These are phyloP conservation scores for Begonia masoniana DNA, from an alignment of 306 rosid genomes.

Conservation along the genomic window DNA sequence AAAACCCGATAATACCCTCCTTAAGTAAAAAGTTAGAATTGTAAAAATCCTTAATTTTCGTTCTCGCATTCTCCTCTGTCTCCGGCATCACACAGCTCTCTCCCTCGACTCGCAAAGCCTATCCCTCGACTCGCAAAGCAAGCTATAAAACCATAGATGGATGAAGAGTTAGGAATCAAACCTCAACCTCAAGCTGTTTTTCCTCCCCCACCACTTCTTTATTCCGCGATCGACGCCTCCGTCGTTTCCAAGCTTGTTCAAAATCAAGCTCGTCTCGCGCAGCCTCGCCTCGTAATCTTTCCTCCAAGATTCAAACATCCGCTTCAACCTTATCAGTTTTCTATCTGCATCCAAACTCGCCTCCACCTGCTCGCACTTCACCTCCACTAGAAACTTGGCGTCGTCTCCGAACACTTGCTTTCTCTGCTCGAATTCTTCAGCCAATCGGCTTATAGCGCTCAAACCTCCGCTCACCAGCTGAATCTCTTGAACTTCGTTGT, in stretches of 20 bases:
- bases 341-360: conserved; percentile 82
- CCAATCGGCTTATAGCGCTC: conserved; percentile 86
- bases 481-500: conserved; percentile 68
- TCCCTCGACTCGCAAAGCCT: no score
- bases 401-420: conserved; percentile 96
- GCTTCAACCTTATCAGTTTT: conserved; percentile 88
- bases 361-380: conserved; percentile 89
- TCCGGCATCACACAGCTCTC: no score
- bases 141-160: no score
- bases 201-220: conserved; percentile 96
- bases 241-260: conserved; percentile 79
- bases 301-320: conserved; percentile 97
- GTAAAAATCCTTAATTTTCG: no score
- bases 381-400: conserved; percentile 99
- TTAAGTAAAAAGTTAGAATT: no score
- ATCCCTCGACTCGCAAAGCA: no score
- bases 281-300: conserved; percentile 76
- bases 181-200: conserved; percentile 84
- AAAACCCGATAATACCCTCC: no score
- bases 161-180: neutral
- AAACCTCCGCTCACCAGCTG: conserved; percentile 94
- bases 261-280: conserved; percentile 79
- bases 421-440: conserved; percentile 96
- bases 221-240: conserved; percentile 51
- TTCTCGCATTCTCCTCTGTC: no score